Percentiles rank a stretch among this genome's conserved stretches.
phyloP scores from a whole-genome alignment of 208 protist genomes.

The Trypanosoma avium region DNA sequence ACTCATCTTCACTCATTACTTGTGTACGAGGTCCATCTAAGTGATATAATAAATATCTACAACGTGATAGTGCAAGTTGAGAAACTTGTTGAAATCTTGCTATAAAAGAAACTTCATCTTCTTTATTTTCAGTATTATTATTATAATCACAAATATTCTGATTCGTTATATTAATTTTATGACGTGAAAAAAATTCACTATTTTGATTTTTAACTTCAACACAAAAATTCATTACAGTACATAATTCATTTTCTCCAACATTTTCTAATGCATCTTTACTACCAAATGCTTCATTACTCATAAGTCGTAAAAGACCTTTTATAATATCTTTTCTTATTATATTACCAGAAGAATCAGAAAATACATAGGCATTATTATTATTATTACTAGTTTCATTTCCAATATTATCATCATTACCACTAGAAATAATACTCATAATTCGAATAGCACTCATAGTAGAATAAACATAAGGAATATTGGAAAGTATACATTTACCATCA shows the following conservation, averaged over 20 bases:
- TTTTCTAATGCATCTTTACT: constrained; percentile 47
- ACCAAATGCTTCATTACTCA: constrained; percentile 38
- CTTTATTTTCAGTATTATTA: too few relatives aligned
- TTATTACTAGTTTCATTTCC: too few relatives aligned
- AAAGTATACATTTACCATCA: constrained; percentile 18
- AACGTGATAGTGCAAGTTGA: constrained; percentile 48
- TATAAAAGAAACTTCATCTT: constrained; percentile 20
- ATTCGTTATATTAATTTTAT: too few relatives aligned
- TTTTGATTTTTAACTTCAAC: constrained; percentile 59
- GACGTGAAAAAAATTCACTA: constrained; percentile 33
- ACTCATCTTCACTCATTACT: constrained; percentile 70
- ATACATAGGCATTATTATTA: constrained; percentile 7
- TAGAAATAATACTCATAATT: constrained; percentile 52
- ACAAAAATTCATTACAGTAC: constrained; percentile 53
- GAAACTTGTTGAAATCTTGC: constrained; percentile 34
- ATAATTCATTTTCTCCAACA: constrained; percentile 61
- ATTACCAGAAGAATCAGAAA: constrained; percentile 19
- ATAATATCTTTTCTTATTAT: constrained; percentile 30
- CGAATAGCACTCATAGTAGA: constrained; percentile 36
- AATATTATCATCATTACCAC: too few relatives aligned
- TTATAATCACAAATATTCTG: too few relatives aligned
- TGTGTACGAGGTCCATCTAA: constrained; percentile 39
- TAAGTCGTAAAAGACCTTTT: constrained; percentile 35
- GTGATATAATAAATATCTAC: constrained; percentile 60
- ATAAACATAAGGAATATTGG: constrained; percentile 16